A percentile compares a stretch with the other conserved stretches of the same genome.
phyloP scores from a whole-genome alignment of 73 alveolate genomes.

The Chromera velia region DNA sequence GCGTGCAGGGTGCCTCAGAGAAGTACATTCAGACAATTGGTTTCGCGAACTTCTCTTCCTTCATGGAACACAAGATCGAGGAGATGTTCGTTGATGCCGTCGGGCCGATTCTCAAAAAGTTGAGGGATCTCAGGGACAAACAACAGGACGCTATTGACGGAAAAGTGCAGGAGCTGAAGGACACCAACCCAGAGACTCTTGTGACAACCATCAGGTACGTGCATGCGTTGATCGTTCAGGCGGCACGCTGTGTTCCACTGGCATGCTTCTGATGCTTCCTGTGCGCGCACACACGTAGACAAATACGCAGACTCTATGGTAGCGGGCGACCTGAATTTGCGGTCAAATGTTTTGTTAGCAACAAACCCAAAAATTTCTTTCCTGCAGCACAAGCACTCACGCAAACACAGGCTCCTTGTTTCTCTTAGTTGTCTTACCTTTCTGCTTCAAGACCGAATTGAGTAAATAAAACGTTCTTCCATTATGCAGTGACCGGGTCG shows the following conservation, averaged over 20 bases:
- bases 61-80: conserved; percentile 40
- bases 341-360: too few species aligned
- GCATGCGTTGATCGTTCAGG: not conserved
- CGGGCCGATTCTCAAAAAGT: conserved; percentile 14
- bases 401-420: too few species aligned
- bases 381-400: too few species aligned
- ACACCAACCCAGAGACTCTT: not conserved
- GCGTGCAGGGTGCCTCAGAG: too few species aligned
- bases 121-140: conserved; percentile 1
- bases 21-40: conserved; percentile 20
- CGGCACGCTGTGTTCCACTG: not conserved
- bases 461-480: too few species aligned
- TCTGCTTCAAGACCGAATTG: too few species aligned
- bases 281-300: not conserved
- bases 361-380: too few species aligned
- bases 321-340: too few species aligned
- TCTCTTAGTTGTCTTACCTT: too few species aligned
- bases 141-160: not conserved
- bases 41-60: conserved; percentile 19
- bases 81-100: conserved; percentile 33
- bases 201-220: not conserved
- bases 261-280: too few species aligned
- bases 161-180: not conserved
- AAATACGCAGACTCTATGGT: not conserved
- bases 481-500: too few species aligned